Base-by-base conservation (phyloP, 495 filamentous ascomycete genomes). In the Penicillium diatomitis region DNA sequence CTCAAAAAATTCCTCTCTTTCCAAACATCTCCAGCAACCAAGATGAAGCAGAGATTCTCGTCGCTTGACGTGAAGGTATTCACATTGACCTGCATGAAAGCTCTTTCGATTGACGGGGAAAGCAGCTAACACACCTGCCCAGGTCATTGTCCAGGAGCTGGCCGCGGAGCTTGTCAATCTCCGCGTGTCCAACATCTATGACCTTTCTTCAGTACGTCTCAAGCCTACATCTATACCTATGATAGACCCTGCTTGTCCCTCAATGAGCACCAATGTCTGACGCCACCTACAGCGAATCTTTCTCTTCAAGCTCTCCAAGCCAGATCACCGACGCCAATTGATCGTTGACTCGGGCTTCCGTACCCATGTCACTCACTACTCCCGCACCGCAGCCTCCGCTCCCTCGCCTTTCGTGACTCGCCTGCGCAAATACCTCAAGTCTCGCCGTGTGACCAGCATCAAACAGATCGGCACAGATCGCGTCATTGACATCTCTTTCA, bases 41-140 rank as follows among this genome's bases (percentile, higher is more conserved):
- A 69, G 34, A 98, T 98, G 92, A 98, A 98, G 77, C 92, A 96
- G 63, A 78, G 92, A 67, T 96, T 95, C 72, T 96, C 91, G 9
- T 95, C 90, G 3, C 69, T 95, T 42, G 90, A 95, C 64, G 87
- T 95, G 53, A 85, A 87, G 76, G 87, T 87, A 73, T 11, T 46
- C 38, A 32, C 11, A 20, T 4, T 8, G 10, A 49, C 20, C 20
- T 20, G 20, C 20, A 20, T 2, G 20, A 20, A 20, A 20, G 20
- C 20, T 20, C 20, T 20, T 20, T 20, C 2, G 20, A 20, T 20
- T 20, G 20, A 20, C 20, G 20, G 20, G 20, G 20, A 20, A 44
- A 29, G 38, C 38, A 29, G 32, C 40, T 49, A 12, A 44, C 58
- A 44, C 37, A 51, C 32, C 36, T 40, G 30, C 39, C 39, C 41